Base-by-base conservation (phyloP, 495 filamentous ascomycete species). In the Penicillium coffeae region DNA sequence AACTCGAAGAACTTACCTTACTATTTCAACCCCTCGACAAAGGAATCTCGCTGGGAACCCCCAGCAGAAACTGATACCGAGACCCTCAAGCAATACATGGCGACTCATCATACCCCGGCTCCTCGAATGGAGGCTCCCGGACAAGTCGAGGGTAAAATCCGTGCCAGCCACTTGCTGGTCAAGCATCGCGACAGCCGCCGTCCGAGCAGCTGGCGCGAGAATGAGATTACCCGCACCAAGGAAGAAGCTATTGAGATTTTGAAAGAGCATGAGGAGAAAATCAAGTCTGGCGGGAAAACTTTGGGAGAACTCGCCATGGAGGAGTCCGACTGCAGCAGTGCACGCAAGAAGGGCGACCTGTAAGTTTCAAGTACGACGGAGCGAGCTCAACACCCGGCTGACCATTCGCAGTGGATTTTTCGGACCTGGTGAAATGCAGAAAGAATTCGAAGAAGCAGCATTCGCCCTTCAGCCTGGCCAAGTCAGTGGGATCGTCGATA, bases 1-100 rank as follows among this genome's bases (percentile, higher is more conserved):
- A 92, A 95, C 72, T 91, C 88, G 66, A 97, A 95, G 73, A 94
- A 93, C 68, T 87, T 97, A 13, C 93, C 93, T 30, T 98, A 98
- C 74, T 98, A 96, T 72, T 97, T 95, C 85, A 93, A 95, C 70
- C 68, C 85, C 20, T 65, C 65, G 21, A 87, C 87, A 39, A 89
- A 88, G 60, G 82, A 85, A 56, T 97, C 93, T 42, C 80, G 87
- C 65, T 98, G 93, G 93, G 92, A 97, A 57, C 93, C 93, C 3
- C 93, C 93, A 19, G 55, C 75, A 8, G 89, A 84, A 36, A 89
- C 91, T 35, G 86, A 98, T 71, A 81, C 86, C 38, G 89, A 96
- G 52, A 88, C 86, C 65, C 80, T 98, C 30, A 97, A 96, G 75
- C 57, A 75, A 16, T 96, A 94, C 75, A 97, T 98, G 90, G 88